A percentile compares a stretch with the other conserved stretches of the same genome.
These are phyloP conservation scores for Cladobotryum protrusum DNA, from an alignment of 2,329 filamentous ascomycete genomes.

Conservation along the genomic window DNA sequence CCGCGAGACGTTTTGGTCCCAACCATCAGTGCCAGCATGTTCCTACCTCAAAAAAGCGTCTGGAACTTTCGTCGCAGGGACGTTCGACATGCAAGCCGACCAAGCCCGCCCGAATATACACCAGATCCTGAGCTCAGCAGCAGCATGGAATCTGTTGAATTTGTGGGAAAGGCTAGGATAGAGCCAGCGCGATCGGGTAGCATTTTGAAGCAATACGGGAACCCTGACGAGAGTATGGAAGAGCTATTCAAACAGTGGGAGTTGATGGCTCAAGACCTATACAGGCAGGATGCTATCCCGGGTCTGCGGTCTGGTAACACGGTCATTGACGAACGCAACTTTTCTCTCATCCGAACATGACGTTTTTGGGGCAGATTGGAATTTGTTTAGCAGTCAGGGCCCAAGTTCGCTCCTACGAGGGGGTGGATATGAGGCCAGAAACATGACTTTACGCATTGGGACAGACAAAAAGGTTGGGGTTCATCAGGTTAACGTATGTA, in stretches of 20 bases:
- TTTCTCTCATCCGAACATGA: conserved; percentile 16
- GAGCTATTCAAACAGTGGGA: conserved; percentile 32
- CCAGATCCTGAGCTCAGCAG: conserved; percentile 17
- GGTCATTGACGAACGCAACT: conserved; percentile 33
- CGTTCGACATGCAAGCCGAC: conserved; percentile 10
- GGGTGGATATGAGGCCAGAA: background rate
- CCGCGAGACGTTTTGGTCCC: conserved; percentile 45
- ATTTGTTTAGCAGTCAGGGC: too few species aligned
- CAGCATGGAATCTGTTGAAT: background rate
- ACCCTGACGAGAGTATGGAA: conserved; percentile 19
- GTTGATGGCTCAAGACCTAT: conserved; percentile 31
- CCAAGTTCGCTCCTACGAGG: too few species aligned
- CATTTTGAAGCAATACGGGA: conserved; percentile 6
- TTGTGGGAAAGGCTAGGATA: background rate
- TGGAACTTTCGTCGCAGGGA: conserved; percentile 42
- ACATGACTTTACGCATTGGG: conserved; percentile 6
- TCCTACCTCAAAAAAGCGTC: conserved; percentile 43
- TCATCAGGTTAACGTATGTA: conserved; percentile 6
- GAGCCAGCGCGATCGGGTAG: conserved; percentile 4
- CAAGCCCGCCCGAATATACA: conserved; percentile 21
- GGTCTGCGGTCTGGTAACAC: conserved; percentile 32
- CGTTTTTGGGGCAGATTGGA: too few species aligned
- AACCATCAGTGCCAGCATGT: conserved; percentile 49
- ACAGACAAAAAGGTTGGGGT: background rate
- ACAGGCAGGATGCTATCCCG: conserved; percentile 28